Evolutionary conservation across 352 stramenopile species (phyloP).

Genomic region (Pythium brachiatum): DNA sequence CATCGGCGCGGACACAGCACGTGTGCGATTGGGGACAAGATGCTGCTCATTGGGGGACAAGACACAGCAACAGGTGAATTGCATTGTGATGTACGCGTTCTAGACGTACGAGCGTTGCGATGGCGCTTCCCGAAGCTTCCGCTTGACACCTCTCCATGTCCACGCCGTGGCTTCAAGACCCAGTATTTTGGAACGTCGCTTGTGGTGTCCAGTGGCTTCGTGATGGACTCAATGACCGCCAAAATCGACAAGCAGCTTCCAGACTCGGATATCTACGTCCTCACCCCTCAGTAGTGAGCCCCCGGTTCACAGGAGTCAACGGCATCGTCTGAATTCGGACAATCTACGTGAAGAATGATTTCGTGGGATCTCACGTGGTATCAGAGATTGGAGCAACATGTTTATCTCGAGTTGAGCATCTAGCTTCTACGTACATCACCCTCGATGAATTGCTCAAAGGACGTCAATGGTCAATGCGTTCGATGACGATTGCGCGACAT

Average conservation of each 20-base stretch:
- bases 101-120: slow-evolving; percentile 30
- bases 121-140: slow-evolving; percentile 38
- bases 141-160: slow-evolving; percentile 37
- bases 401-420: too few relatives aligned
- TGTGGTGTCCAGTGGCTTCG: slow-evolving; percentile 73
- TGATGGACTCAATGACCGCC: slow-evolving; percentile 32
- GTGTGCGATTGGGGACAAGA: slow-evolving; percentile 44
- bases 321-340: too few relatives aligned
- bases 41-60: slow-evolving; percentile 70
- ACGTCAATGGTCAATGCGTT: slow-evolving; percentile 6
- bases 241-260: slow-evolving; percentile 56
- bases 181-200: slow-evolving; percentile 76
- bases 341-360: too few relatives aligned
- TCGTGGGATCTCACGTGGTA: too few relatives aligned
- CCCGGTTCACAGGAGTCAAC: too few relatives aligned
- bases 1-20: slow-evolving; percentile 62
- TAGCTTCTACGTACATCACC: too few relatives aligned
- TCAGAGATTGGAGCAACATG: too few relatives aligned
- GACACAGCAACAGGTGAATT: slow-evolving; percentile 42
- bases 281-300: slow-evolving; percentile 19
- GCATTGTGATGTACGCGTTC: slow-evolving; percentile 47
- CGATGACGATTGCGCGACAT: slow-evolving; percentile 21
- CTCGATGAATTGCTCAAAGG: not conserved
- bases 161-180: slow-evolving; percentile 73
- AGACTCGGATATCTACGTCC: slow-evolving; percentile 59